Evolutionary conservation across 2,329 filamentous ascomycete genomes (phyloP), one percentile per base, ranked within the genome.

Genomic region (Fusarium sarcochroum): DNA sequence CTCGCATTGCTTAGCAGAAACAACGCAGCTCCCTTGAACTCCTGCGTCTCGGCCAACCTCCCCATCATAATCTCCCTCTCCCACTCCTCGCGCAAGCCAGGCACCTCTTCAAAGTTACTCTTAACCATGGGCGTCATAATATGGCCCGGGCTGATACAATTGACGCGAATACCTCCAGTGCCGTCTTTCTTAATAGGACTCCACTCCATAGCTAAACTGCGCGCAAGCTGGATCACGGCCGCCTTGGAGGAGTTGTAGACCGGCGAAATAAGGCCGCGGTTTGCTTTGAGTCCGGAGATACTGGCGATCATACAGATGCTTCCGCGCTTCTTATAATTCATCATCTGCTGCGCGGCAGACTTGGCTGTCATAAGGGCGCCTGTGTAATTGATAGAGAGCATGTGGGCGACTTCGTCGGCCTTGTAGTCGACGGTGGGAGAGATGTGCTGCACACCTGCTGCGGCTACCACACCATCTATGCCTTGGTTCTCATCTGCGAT

Each of bases 361-460:
- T 95, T 93, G 32, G 94, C 93, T 65, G 93, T 97, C 86, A 94
- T 89, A 80, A 93, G 92, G 25, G 87, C 90, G 13, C 94, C 94
- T 10, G 89, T 96, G 72, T 97, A 85, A 80, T 98, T 96, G 74
- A 95, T 90, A 72, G 91, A 88, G 78, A 97, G 85, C 83, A 97
- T 93, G 78, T 89, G 87, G 77, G 93, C 89, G 76, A 89, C 89
- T 76, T 93, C 91, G 74, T 91, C 85, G 20, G 91, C 88, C 23
- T 87, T 86, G 75, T 97, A 97, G 42, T 97, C 93, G 54, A 97
- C 82, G 2, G 94, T 93, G 0, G 92, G 81, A 0, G 89, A 93
- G 80, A 97, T 93, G 79, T 97, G 91, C 80, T 97, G 93, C 68
- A 93, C 91, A 4, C 88, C 88, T 1, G 88, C 88, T 3, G 87